These are phyloP conservation scores for Chlorella ohadii DNA, from an alignment of 139 green algal genomes.

Conservation along the genomic window DNA sequence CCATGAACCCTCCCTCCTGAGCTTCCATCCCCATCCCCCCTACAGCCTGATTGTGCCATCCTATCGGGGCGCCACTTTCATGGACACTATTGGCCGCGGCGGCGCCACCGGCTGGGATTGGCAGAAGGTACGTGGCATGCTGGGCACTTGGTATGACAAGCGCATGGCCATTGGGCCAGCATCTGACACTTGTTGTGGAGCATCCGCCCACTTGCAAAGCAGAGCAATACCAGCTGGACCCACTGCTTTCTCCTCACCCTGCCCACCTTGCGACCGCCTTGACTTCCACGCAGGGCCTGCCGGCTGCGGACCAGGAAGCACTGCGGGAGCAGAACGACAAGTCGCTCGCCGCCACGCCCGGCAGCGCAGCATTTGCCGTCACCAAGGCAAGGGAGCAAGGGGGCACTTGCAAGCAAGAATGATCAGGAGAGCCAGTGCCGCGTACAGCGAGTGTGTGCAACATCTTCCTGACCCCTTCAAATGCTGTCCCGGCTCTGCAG, in stretches of 20 bases:
- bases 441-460: no score
- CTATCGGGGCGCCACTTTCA: slow-evolving; percentile 98
- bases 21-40: no score
- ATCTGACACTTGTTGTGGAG: no score
- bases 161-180: no score
- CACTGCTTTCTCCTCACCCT: no score
- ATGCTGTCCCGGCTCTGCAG: background rate
- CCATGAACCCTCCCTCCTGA: no score
- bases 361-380: slow-evolving; percentile 90
- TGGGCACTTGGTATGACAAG: no score
- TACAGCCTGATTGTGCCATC: slow-evolving; percentile 91
- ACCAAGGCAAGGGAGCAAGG: slow-evolving; percentile 75
- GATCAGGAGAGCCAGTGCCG: no score
- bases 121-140: slow-evolving; percentile 55
- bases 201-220: no score
- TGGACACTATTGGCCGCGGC: slow-evolving; percentile 99
- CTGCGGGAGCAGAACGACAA: slow-evolving; percentile 96
- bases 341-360: slow-evolving; percentile 79
- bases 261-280: background rate
- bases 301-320: background rate
- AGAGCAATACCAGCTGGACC: no score
- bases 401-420: no score
- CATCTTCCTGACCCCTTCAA: no score
- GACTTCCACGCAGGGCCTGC: background rate
- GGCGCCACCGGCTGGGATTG: slow-evolving; percentile 96